Base-by-base conservation (phyloP, 73 alveolate species). In the Stentor coeruleus region DNA sequence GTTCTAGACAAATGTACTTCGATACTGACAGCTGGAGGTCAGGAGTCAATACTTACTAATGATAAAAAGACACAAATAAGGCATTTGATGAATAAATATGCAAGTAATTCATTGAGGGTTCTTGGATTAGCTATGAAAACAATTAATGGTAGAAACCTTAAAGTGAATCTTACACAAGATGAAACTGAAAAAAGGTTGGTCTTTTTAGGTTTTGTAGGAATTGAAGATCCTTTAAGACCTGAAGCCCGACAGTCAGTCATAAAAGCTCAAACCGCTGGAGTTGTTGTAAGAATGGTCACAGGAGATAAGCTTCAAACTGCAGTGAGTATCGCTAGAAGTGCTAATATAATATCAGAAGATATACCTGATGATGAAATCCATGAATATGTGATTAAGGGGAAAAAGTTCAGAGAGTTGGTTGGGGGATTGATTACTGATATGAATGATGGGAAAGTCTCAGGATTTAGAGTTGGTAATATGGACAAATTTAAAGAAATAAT, bases 221-320 rank as follows among this genome's bases (percentile, higher is more conserved):
- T 95, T 38, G 85, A 93, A 91, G 99, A 96, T 87, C 94, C 96
- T 66, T 83, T 93, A 28, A 94, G 98, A 91, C 86, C 74, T 58
- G 98, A 95, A 40, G 96, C 95, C 38, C 92, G 92, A 15, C 93
- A 85, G 59, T 97, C 99, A 74, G 95, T 95, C 76, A 73, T 39
- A 74, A 77, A 79, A 85, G 94, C 97, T 83, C 90, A 93, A 59
- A 85, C 79, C 57, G 94, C 98, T 79, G 98, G 97, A 58, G 95
- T 96, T 41, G 93, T 92, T 20, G 97, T 96, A 3, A 89, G 98
- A 58, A 96, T 96, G 99, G 99, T 96, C 36, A 96, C 99, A 20
- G 99, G 99, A 31, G 99, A 96, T 83, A 93, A 93, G 87, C 81
- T 95, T 76, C 86, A 89, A 3, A 96, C 99, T 76, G 99, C 99